phyloP scores from a whole-genome alignment of 768 basidiomycete species.

The Mycena metata region DNA sequence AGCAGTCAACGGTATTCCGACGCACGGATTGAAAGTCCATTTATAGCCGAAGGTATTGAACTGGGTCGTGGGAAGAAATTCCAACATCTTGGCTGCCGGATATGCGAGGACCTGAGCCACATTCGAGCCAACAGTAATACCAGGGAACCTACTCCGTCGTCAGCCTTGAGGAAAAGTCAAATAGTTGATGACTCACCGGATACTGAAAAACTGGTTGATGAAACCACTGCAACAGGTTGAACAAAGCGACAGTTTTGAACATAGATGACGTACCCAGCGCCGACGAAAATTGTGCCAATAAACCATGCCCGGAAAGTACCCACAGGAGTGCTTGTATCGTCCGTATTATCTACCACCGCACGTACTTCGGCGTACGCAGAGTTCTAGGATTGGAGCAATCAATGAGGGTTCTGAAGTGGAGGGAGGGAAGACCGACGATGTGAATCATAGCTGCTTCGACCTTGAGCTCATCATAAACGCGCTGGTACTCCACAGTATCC shows the following conservation, averaged over 20 bases:
- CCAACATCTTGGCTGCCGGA: slow-evolving; percentile 59
- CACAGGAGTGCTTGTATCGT: slow-evolving; percentile 65
- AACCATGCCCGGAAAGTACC: slow-evolving; percentile 65
- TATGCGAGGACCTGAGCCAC: slow-evolving; percentile 64
- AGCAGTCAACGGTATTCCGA: background rate
- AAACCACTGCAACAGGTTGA: slow-evolving; percentile 36
- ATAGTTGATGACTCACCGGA: slow-evolving; percentile 39
- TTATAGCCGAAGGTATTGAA: slow-evolving; percentile 62
- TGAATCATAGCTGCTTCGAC: slow-evolving; percentile 46
- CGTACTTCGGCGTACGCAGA: slow-evolving; percentile 75
- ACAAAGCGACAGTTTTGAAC: too few species aligned
- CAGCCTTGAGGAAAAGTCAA: background rate
- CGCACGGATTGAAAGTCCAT: slow-evolving; percentile 60
- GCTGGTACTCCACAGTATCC: slow-evolving; percentile 35
- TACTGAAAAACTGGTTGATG: slow-evolving; percentile 49
- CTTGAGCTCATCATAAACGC: slow-evolving; percentile 42
- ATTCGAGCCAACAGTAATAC: slow-evolving; percentile 36
- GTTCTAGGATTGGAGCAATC: slow-evolving; percentile 44
- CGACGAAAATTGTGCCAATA: slow-evolving; percentile 47
- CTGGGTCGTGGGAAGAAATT: slow-evolving; percentile 32
- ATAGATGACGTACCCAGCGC: slow-evolving; percentile 12
- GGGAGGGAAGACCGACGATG: slow-evolving; percentile 28
- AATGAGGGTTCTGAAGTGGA: background rate
- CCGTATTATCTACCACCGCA: slow-evolving; percentile 69
- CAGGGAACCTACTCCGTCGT: slow-evolving; percentile 37